Base-by-base conservation (phyloP, 352 stramenopile genomes). In the Plasmopara viticola region DNA sequence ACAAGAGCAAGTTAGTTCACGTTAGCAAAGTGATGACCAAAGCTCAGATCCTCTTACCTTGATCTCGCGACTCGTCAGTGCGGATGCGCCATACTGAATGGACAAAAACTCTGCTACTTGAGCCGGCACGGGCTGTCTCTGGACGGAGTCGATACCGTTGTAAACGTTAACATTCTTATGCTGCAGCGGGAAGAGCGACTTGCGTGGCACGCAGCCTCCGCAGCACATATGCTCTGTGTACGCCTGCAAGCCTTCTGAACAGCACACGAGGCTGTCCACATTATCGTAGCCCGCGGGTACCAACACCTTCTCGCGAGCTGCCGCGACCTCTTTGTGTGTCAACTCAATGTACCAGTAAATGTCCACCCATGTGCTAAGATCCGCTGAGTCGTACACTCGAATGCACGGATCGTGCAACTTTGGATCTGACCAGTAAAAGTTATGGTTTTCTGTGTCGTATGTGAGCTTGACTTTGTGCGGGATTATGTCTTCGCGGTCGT, bases 341-440 rank as follows among this genome's bases (percentile, higher is more conserved):
- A 87, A 38, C 60, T 90, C 74, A 6, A 86, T 66, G 59, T 90
- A 87, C 79, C 79, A 90, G 62, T 90, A 90, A 46, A 90, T 83
- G 51, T 90, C 79, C 51, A 90, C 77, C 76, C 79, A 90, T 40
- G 71, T 86, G 30, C 66, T 70, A 0, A 70, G 39, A 47, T 90
- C 79, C 28, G 49, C 54, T 12, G 66, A 47, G 49, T 90, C 79
- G 51, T 90, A 87, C 51, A 90, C 73, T 30, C 79, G 76, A 39
- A 90, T 83, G 47, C 79, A 90, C 20, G 79, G 79, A 50, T 87
- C 79, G 47, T 90, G 74, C 48, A 90, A 70, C 44, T 71, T 68
- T 25, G 74, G 66, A 47, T 90, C 79, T 7, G 79, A 90, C 74
- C 72, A 87, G 66, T 90, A 90, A 38, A 90, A 84, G 37, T 81